phyloP scores from a whole-genome alignment of 2,329 filamentous ascomycete species.

The Apiospora malaysiana region DNA sequence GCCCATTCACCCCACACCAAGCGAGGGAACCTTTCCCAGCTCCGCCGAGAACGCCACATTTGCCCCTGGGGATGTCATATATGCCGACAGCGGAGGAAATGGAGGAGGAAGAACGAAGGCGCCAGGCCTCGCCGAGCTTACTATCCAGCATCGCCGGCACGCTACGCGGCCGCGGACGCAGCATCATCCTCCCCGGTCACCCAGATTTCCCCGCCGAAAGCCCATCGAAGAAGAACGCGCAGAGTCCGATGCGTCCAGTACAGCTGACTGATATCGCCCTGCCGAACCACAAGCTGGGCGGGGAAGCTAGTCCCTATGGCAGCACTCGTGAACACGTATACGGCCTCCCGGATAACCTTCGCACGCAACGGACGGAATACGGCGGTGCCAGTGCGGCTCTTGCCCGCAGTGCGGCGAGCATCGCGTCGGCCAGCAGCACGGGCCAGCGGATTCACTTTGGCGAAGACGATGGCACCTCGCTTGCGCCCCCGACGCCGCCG shows the following conservation, averaged over 20 bases:
- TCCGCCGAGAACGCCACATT: constrained; percentile 57
- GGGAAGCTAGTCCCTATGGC: constrained; percentile 50
- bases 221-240: constrained; percentile 45
- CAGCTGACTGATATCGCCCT: constrained; percentile 67
- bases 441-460: constrained; percentile 55
- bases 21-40: constrained; percentile 34
- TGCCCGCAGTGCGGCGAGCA: constrained; percentile 40
- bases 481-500: constrained; percentile 65
- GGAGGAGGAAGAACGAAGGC: constrained; percentile 57
- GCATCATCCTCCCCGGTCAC: constrained; percentile 46
- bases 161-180: constrained; percentile 53
- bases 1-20: constrained; percentile 40
- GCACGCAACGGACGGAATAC: constrained; percentile 53
- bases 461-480: constrained; percentile 47
- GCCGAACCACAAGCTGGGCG: constrained; percentile 49
- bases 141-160: constrained; percentile 64
- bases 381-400: constrained; percentile 47
- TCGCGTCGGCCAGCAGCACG: constrained; percentile 45
- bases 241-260: constrained; percentile 65
- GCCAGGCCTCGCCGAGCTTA: constrained; percentile 52
- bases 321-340: constrained; percentile 53
- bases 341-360: constrained; percentile 49
- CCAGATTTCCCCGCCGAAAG: constrained; percentile 47
- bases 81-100: constrained; percentile 72
- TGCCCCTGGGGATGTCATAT: constrained; percentile 85